phyloP scores from a whole-genome alignment of 441 rosid genomes.

The Corymbia calophylla region DNA sequence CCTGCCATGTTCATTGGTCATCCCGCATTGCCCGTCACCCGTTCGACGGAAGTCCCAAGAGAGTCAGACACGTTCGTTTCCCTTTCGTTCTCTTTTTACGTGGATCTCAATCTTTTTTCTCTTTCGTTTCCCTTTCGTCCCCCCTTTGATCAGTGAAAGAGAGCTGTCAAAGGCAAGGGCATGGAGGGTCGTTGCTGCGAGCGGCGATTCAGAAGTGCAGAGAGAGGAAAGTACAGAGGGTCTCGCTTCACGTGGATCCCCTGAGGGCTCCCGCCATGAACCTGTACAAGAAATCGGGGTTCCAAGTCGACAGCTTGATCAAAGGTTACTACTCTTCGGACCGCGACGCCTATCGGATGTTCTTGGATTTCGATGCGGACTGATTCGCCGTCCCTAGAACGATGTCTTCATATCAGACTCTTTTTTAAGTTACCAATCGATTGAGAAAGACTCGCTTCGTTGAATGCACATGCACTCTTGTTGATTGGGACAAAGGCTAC shows the following conservation, averaged over 20 bases:
- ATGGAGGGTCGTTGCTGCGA: conserved; percentile 59
- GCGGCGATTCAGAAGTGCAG: conserved; percentile 67
- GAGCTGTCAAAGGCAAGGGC: conserved; percentile 45
- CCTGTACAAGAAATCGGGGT: conserved; percentile 63
- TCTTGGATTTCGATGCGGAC: conserved; percentile 38
- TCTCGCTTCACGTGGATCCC: conserved; percentile 75
- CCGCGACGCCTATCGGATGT: conserved; percentile 75
- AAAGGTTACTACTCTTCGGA: conserved; percentile 56
- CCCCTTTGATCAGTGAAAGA: conserved; percentile 50
- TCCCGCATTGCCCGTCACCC: conserved; percentile 7
- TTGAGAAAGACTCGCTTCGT: not conserved
- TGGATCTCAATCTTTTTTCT: too few species aligned
- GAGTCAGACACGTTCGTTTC: not conserved
- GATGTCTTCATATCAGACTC: not conserved
- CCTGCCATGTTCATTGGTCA: not conserved
- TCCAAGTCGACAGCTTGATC: conserved; percentile 49
- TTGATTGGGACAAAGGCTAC: not conserved
- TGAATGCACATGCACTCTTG: not conserved
- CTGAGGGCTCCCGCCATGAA: conserved; percentile 45
- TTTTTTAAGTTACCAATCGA: not conserved
- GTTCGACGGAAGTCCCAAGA: conserved; percentile 38
- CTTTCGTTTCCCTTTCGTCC: not conserved
- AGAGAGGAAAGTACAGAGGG: conserved; percentile 42
- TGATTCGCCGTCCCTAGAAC: not conserved
- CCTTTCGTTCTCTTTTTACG: not conserved